Percentiles rank a stretch among this genome's conserved stretches.
These are phyloP conservation scores for Scedosporium boydii DNA, from an alignment of 2,329 filamentous ascomycete species.

Conservation along the genomic window DNA sequence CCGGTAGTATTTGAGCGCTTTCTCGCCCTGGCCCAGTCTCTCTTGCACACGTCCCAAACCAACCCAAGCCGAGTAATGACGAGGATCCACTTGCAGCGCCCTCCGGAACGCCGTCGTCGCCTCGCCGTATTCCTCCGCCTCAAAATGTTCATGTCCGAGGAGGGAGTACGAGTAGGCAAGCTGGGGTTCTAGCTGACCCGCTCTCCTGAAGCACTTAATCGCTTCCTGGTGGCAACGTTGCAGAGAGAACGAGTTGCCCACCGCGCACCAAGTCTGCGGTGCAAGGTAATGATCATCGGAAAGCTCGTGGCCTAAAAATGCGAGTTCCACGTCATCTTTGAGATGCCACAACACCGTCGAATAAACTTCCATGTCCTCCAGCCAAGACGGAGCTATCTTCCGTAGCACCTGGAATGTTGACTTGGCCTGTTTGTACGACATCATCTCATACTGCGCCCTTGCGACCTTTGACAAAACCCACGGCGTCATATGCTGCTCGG, in stretches of 20 bases:
- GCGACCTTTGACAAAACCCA: constrained; percentile 14
- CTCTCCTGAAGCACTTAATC: constrained; percentile 12
- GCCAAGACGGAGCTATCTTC: constrained; percentile 11
- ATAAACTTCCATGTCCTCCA: constrained; percentile 14
- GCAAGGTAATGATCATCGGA: constrained; percentile 10
- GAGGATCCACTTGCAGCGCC: constrained; percentile 12
- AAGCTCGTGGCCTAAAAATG: constrained; percentile 13
- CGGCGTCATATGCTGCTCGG: constrained; percentile 12
- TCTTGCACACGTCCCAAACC: constrained; percentile 12
- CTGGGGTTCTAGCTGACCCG: constrained; percentile 11
- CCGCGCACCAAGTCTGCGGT: constrained; percentile 13
- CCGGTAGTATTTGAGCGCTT: constrained; percentile 12
- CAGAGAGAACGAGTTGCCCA: constrained; percentile 13
- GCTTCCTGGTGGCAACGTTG: constrained; percentile 10
- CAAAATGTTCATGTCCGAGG: constrained; percentile 13
- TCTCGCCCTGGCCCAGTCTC: constrained; percentile 10
- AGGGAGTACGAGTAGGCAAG: constrained; percentile 13
- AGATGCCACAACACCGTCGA: constrained; percentile 15
- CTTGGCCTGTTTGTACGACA: constrained; percentile 12
- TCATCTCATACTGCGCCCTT: constrained; percentile 13
- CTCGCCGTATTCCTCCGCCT: constrained; percentile 12
- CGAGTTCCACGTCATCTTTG: constrained; percentile 13
- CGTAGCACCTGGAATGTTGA: constrained; percentile 12
- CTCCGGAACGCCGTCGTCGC: constrained; percentile 10
- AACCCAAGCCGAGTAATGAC: constrained; percentile 14